Percentiles rank a stretch among this genome's conserved stretches.
Evolutionary conservation across 2,329 filamentous ascomycete genomes (phyloP).

Genomic region (Penicillium decumbens): DNA sequence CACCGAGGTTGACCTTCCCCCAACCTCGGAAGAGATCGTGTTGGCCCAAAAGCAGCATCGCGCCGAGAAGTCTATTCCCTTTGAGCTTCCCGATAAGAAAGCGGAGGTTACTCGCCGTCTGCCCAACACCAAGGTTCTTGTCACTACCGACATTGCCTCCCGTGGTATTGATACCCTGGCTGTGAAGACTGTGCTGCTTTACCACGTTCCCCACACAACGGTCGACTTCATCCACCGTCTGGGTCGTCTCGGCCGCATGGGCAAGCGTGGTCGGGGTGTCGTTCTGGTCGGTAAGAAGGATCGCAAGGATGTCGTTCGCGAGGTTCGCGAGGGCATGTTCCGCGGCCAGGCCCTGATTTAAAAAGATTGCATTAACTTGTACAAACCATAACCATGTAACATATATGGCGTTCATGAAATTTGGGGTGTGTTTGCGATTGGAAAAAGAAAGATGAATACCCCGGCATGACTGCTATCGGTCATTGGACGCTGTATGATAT

Average conservation of each 20-base stretch:
- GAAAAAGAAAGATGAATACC: slow-evolving; percentile 15
- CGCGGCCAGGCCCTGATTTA: slow-evolving; percentile 73
- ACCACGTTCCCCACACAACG: slow-evolving; percentile 95
- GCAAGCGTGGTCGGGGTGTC: slow-evolving; percentile 78
- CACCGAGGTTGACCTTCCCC: slow-evolving; percentile 46
- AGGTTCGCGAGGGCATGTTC: slow-evolving; percentile 87
- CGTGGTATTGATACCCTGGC: slow-evolving; percentile 90
- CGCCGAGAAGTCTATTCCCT: slow-evolving; percentile 38
- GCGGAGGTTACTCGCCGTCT: slow-evolving; percentile 48
- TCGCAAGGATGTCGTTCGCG: slow-evolving; percentile 80
- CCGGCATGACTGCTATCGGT: slow-evolving; percentile 4
- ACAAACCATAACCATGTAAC: slow-evolving; percentile 20
- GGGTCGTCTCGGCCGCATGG: slow-evolving; percentile 88
- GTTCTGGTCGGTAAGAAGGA: slow-evolving; percentile 88
- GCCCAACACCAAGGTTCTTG: slow-evolving; percentile 79
- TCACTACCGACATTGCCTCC: slow-evolving; percentile 89
- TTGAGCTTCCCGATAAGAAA: slow-evolving; percentile 36
- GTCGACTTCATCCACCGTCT: slow-evolving; percentile 98
- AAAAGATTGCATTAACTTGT: slow-evolving; percentile 10
- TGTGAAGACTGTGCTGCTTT: slow-evolving; percentile 85
- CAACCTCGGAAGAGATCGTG: slow-evolving; percentile 35
- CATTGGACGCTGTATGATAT: slow-evolving; percentile 3
- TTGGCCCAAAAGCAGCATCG: slow-evolving; percentile 29
- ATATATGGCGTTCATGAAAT: slow-evolving; percentile 18
- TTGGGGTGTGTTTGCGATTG: slow-evolving; percentile 6